phyloP scores from a whole-genome alignment of 345 rosid species.

The Xanthoceras sorbifolium region DNA sequence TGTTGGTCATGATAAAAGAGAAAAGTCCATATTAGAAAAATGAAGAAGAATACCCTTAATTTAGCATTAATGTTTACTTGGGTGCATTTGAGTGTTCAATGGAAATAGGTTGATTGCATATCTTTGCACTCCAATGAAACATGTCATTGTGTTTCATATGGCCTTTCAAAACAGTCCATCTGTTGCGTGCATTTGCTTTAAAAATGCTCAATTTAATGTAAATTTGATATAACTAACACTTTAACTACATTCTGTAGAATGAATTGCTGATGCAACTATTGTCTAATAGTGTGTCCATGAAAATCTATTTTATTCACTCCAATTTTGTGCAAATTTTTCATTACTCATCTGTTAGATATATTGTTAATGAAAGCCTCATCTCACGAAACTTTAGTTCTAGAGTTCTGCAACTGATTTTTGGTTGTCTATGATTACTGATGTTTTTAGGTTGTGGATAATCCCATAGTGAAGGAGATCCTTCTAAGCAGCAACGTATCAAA shows the following conservation, averaged over 20 bases:
- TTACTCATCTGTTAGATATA: neutral
- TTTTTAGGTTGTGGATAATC: constrained; percentile 52
- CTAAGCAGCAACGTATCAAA: constrained; percentile 47
- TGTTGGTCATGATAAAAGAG: neutral
- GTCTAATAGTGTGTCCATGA: too few species aligned
- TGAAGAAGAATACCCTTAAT: neutral
- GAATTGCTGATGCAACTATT: too few species aligned
- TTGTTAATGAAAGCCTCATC: neutral
- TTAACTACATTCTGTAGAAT: neutral
- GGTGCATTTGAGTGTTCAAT: neutral
- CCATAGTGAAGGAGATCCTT: constrained; percentile 60
- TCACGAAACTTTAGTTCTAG: neutral
- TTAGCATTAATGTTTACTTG: neutral
- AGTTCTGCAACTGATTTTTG: neutral
- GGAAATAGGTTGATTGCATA: neutral
- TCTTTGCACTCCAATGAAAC: neutral
- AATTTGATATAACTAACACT: neutral
- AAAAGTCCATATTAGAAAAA: neutral
- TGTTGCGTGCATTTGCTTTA: neutral
- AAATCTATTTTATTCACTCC: neutral
- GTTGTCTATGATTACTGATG: neutral
- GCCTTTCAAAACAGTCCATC: neutral
- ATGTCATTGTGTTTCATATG: neutral
- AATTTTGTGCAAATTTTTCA: neutral
- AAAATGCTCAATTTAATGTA: neutral